phyloP scores from a whole-genome alignment of 176 grass and related monocot species.

The Olyra latifolia region DNA sequence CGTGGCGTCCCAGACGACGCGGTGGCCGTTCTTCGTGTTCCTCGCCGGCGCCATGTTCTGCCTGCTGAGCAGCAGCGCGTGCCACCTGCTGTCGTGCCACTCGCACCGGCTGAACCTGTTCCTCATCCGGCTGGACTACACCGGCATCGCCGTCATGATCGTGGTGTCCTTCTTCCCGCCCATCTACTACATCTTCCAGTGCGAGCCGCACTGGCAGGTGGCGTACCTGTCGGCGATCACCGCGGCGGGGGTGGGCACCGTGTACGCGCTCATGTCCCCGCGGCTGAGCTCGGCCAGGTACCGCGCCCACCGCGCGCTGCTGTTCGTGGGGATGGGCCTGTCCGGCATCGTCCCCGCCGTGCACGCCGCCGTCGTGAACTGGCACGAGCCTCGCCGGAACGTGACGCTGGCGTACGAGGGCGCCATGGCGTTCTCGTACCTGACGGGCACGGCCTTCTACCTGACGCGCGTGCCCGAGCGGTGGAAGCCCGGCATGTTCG shows the following conservation, averaged over 20 bases:
- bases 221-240: constrained; percentile 78
- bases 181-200: constrained; percentile 97
- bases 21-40: constrained; percentile 96
- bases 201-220: constrained; percentile 67
- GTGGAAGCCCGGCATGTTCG: constrained; percentile 78
- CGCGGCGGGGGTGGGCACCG: constrained; percentile 49
- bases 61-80: constrained; percentile 77
- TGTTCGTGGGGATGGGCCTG: constrained; percentile 91
- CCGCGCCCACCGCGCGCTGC: constrained; percentile 64
- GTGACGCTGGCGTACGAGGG: constrained; percentile 75
- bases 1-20: constrained; percentile 19
- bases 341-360: constrained; percentile 76
- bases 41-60: constrained; percentile 90
- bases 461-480: constrained; percentile 73
- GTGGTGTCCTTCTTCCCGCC: constrained; percentile 92
- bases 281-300: constrained; percentile 49
- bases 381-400: constrained; percentile 66
- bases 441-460: constrained; percentile 67
- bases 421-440: constrained; percentile 74
- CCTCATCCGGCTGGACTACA: constrained; percentile 84
- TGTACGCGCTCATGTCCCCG: constrained; percentile 75
- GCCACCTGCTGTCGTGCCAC: constrained; percentile 91
- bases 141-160: constrained; percentile 88
- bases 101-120: constrained; percentile 78
- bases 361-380: constrained; percentile 72